Conservation (phyloP, 768 basidiomycete genomes). For the Boletus sensibilis region DNA sequence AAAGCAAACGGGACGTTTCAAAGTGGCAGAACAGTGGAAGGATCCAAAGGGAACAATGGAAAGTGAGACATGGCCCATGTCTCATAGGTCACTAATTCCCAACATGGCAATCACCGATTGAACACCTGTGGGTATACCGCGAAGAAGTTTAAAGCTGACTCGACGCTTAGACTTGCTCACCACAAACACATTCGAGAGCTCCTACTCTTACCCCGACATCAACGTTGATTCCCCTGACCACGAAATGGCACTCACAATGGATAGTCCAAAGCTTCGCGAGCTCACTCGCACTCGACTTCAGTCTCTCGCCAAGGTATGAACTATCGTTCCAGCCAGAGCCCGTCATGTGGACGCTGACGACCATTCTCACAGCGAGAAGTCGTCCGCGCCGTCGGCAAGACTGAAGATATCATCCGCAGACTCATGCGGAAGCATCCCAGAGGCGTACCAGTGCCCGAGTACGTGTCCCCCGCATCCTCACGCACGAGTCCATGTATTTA, state of each 20-base stretch:
- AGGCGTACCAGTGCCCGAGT: slow-evolving; percentile 23
- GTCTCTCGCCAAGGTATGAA: slow-evolving; percentile 25
- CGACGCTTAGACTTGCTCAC: background rate
- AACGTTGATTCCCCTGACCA: background rate
- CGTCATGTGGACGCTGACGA: background rate
- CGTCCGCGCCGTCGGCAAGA: slow-evolving; percentile 28
- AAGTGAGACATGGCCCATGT: too few species aligned
- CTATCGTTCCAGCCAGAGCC: background rate
- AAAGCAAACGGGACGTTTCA: too few species aligned
- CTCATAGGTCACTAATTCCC: background rate
- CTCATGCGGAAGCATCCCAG: slow-evolving; percentile 27
- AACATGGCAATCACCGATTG: background rate
- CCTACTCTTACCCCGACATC: background rate
- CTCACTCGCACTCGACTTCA: slow-evolving; percentile 25
- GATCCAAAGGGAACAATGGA: too few species aligned
- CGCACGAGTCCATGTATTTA: background rate
- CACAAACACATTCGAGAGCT: background rate
- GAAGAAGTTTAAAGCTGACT: background rate
- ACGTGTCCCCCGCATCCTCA: background rate
- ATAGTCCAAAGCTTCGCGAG: slow-evolving; percentile 19
- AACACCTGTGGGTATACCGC: background rate
- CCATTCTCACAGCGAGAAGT: slow-evolving; percentile 20
- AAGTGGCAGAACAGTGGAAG: too few species aligned
- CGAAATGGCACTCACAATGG: slow-evolving; percentile 10
- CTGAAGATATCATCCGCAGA: slow-evolving; percentile 27